A percentile compares a stretch with the other conserved stretches of the same genome.
Evolutionary conservation across 768 basidiomycete species (phyloP).

Genomic region (Boletus reticuloceps): DNA sequence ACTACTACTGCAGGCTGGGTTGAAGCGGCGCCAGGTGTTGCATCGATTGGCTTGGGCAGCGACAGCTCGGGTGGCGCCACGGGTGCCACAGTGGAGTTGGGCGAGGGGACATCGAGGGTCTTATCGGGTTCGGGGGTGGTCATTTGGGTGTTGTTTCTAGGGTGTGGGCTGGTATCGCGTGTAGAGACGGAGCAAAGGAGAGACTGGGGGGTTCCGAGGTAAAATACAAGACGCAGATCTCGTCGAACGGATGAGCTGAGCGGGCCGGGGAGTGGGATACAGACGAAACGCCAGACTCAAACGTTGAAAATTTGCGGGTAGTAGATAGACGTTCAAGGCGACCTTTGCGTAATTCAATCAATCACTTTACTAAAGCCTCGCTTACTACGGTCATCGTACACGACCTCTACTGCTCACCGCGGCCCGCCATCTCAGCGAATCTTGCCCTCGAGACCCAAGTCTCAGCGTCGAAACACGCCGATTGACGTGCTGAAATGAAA

Average conservation of each 20-base stretch:
- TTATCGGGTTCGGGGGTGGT: conserved; percentile 25
- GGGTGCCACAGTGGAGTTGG: not conserved
- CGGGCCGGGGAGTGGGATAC: conserved; percentile 6
- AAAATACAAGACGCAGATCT: conserved; percentile 21
- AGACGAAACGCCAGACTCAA: conserved; percentile 13
- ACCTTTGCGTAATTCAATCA: conserved; percentile 27
- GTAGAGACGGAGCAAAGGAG: not conserved
- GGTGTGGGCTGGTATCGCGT: conserved; percentile 10
- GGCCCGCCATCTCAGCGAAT: conserved; percentile 2
- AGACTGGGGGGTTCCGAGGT: conserved; percentile 2
- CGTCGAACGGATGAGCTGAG: conserved; percentile 5
- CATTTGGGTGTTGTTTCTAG: conserved; percentile 18
- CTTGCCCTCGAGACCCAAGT: not conserved
- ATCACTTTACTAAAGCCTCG: conserved; percentile 24
- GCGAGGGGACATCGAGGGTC: conserved; percentile 20
- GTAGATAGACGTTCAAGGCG: conserved; percentile 11
- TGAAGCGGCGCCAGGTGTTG: conserved; percentile 8
- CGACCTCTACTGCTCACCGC: not conserved
- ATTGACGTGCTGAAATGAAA: conserved; percentile 26
- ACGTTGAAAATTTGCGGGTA: conserved; percentile 27
- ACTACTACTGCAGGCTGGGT: conserved; percentile 20
- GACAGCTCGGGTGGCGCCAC: conserved; percentile 3
- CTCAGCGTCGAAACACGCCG: conserved; percentile 9
- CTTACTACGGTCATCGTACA: conserved; percentile 7
- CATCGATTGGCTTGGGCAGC: conserved; percentile 6